Conservation (phyloP, 2,329 filamentous ascomycete genomes). For the Pseudogymnoascus sp. region DNA sequence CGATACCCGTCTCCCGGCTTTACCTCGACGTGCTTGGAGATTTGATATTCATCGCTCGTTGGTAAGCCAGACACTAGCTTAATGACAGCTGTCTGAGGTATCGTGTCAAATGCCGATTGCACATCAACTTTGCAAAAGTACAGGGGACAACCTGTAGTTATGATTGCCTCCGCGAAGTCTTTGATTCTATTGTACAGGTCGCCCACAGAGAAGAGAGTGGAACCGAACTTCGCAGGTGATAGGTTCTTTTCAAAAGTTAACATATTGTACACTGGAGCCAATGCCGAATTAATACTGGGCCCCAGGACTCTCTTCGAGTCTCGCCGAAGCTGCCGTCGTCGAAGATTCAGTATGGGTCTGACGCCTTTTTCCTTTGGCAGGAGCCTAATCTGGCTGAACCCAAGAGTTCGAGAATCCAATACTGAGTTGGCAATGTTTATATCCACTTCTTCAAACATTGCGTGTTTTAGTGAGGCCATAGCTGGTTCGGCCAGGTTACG, state of each 20-base stretch:
- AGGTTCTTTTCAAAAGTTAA: conserved; percentile 66
- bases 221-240: conserved; percentile 58
- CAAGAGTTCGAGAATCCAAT: conserved; percentile 56
- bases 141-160: conserved; percentile 37
- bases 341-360: conserved; percentile 81
- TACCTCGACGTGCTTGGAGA: conserved; percentile 69
- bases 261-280: conserved; percentile 67
- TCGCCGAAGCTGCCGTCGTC: conserved; percentile 49
- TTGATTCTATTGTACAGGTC: conserved; percentile 72
- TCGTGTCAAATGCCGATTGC: conserved; percentile 86
- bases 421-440: conserved; percentile 46
- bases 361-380: conserved; percentile 72
- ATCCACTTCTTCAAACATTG: conserved; percentile 73
- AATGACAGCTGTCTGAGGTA: conserved; percentile 71
- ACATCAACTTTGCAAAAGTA: conserved; percentile 95
- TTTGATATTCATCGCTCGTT: conserved; percentile 54
- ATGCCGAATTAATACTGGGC: conserved; percentile 59
- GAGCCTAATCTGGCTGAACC: conserved; percentile 70
- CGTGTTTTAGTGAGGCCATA: conserved; percentile 55
- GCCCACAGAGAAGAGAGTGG: conserved; percentile 70
- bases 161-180: conserved; percentile 51
- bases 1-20: conserved; percentile 34
- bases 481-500: conserved; percentile 65
- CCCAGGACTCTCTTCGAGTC: conserved; percentile 49
- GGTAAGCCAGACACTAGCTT: conserved; percentile 53